phyloP scores from a whole-genome alignment of 2,329 filamentous ascomycete genomes.

The Xylaria polymorpha region DNA sequence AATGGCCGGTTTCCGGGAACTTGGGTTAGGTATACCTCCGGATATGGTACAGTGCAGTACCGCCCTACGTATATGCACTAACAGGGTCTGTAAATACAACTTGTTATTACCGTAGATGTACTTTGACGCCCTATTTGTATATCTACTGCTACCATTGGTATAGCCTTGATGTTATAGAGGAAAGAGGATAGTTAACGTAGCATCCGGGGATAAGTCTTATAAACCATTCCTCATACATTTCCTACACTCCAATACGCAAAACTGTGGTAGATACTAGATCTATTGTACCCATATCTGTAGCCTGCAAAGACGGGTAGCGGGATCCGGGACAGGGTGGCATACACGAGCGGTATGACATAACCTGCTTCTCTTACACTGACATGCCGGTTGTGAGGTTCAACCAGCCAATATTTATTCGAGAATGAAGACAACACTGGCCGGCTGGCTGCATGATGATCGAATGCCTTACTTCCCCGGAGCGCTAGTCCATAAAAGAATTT shows the following conservation, averaged over 20 bases:
- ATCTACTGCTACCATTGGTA: not conserved
- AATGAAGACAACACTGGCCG: not conserved
- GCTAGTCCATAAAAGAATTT: conserved; percentile 14
- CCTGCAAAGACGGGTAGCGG: not conserved
- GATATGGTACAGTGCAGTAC: not conserved
- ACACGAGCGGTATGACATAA: not conserved
- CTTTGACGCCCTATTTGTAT: not conserved
- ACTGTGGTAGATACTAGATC: not conserved
- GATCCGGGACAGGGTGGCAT: not conserved
- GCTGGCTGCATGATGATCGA: conserved; percentile 8
- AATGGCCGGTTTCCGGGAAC: conserved; percentile 1
- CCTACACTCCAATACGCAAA: not conserved
- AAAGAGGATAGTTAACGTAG: not conserved
- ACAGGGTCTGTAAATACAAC: not conserved
- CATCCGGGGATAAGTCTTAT: not conserved
- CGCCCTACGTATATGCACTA: not conserved
- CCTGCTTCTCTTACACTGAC: conserved; percentile 4
- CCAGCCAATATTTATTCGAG: not conserved
- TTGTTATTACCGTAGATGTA: not conserved
- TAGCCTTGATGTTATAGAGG: not conserved
- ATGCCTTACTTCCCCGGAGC: conserved; percentile 2
- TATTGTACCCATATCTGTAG: not conserved
- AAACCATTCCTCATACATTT: not conserved
- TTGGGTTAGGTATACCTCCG: not conserved
- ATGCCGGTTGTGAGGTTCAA: not conserved